Evolutionary conservation across 345 rosid genomes (phyloP), one percentile per base, ranked within the genome.

Genomic region (Eucalyptus albens): DNA sequence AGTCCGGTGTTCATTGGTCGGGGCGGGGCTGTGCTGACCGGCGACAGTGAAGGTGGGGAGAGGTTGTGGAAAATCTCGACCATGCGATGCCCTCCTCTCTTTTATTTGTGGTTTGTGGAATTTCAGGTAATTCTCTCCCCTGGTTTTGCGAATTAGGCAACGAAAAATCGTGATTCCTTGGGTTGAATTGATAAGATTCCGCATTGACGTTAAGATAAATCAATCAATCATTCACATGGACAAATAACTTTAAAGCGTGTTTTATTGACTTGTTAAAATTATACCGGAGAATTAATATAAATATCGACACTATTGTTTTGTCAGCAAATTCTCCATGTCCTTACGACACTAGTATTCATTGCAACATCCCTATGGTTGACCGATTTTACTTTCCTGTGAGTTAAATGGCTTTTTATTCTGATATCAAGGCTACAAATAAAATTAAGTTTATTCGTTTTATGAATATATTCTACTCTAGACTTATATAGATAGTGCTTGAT

Each of bases 361-460:
- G 6, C 37, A n/a, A 65, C 19, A 65, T n/a, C 37, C 21, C 40
- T 65, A 65, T 8, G 16, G 21, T 65, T 3, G 1, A n/a, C 3
- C 9, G 11, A 65, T 65, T n/a, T n/a, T n/a, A 65, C 10, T n/a
- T 65, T 17, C 21, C 3, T 4, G 3, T 15, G 40, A 65, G 37
- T 3, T 5, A 1, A n/a, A 7, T 8, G 77, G 19, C 40, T n/a
- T n/a, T n/a, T n/a, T 65, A 7, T 15, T 15, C 6, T n/a, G 2
- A 17, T n/a, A 65, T 3, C 2, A 4, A 15, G 5, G 17, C 0
- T 60, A 62, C 0, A 0, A 7, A 2, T 2, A 2, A 16, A 69
- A 69, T 31, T 37, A 16, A 31, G 5, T 16, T 69, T 69, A 37
- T 33, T 69, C 6, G 2, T 4, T 10, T 56, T 56, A 56, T 56